phyloP scores from a whole-genome alignment of 306 rosid genomes.

The Canavalia gladiata region DNA sequence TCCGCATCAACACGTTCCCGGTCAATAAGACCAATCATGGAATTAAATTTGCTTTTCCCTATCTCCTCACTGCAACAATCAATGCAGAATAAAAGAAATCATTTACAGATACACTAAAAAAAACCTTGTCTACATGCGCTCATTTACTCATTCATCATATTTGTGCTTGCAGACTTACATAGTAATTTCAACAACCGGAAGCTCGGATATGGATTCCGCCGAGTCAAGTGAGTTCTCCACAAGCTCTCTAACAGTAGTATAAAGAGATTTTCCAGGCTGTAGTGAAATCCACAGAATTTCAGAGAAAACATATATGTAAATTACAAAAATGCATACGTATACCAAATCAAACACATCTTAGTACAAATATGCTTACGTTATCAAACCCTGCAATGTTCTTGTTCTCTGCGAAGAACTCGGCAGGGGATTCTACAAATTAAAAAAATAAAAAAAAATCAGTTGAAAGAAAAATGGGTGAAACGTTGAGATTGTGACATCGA shows the following conservation, averaged over 20 bases:
- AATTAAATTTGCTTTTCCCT: constrained; percentile 83
- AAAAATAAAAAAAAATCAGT: constrained; percentile 2
- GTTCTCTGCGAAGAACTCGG: constrained; percentile 95
- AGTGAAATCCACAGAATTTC: constrained; percentile 49
- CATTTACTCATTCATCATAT: background rate
- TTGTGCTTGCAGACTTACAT: constrained; percentile 64
- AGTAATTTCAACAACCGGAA: constrained; percentile 87
- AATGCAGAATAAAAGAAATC: constrained; percentile 9
- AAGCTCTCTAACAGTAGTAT: constrained; percentile 93
- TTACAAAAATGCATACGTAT: background rate
- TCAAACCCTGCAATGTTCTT: constrained; percentile 98
- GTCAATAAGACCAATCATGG: constrained; percentile 95
- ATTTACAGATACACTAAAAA: constrained; percentile 23
- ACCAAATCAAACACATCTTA: constrained; percentile 11
- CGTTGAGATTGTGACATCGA: background rate
- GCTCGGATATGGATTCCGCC: constrained; percentile 90
- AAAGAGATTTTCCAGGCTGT: constrained; percentile 91
- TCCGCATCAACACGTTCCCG: constrained; percentile 86
- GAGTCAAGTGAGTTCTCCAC: constrained; percentile 95
- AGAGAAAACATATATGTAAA: background rate
- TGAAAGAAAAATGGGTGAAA: background rate
- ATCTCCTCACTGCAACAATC: constrained; percentile 83
- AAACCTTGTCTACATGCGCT: background rate
- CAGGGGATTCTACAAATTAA: constrained; percentile 81
- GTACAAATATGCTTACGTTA: constrained; percentile 58